Base-by-base conservation (phyloP, 2,329 filamentous ascomycete species). In the Parasarocladium wereldwijsianum region DNA sequence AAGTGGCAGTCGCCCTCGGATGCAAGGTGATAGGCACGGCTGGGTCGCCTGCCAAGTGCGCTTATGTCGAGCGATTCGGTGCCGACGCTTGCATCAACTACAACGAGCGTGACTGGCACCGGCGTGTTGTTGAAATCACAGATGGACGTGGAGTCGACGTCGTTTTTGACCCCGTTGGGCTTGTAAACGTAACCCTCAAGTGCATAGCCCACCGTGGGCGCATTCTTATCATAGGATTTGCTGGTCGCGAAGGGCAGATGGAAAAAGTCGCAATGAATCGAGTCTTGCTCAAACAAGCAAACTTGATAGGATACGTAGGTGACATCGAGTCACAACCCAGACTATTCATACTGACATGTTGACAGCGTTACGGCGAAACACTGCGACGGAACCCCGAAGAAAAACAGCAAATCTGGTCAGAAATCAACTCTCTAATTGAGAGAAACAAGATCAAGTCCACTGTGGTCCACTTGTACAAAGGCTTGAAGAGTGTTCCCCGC, bases 151-250 rank as follows among this genome's bases (percentile, higher is more conserved):
- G 70, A 0, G 68, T 66, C 2, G 60, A 75, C 47, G 55, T 70
- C 0, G 62, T 73, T 9, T 66, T 66, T 39, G 70, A 76, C 47
- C 58, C 61, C 6, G 66, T 73, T 8, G 69, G 70, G 1, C 53
- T 67, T 15, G 64, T 74, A 6, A 57, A 64, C 35, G 57, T 58
- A 34, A 66, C 63, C 22, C 43, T 75, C 17, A 60, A 60, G 34
- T 70, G 66, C 38, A 46, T 70, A 18, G 64, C 55, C 15, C 63
- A 70, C 41, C 54, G 58, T 20, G 70, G 68, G 0, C 50, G 60
- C 18, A 47, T 76, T 12, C 54, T 76, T 3, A 51, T 75, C 17
- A 55, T 72, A 3, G 70, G 70, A 0, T 76, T 75, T 42, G 69
- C 67, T 5, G 70, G 62, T 1, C 51, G 60, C 28, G 56, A 46